Evolutionary conservation across 1,284 basidiomycete genomes (phyloP), one percentile per base, ranked within the genome.

Genomic region (Pseudozyma tsukubaensis): DNA sequence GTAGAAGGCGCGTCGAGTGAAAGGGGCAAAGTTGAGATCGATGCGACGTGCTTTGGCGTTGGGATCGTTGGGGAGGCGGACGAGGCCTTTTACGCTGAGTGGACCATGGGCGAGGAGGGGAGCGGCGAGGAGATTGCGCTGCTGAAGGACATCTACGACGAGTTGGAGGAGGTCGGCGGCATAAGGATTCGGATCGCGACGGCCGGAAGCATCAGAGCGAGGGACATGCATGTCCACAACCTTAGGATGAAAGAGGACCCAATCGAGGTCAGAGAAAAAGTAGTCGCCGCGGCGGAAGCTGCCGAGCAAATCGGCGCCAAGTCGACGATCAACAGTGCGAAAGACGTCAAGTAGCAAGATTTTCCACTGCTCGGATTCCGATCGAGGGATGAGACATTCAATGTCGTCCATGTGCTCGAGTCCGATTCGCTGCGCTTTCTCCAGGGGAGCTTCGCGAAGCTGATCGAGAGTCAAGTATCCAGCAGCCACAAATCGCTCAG

Each of bases 11-110:
- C 62, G 61, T 13, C 68, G 57, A 13, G 16, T 32, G 58, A 48
- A 71, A 12, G 68, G 68, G 3, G 62, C 68, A 39, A 71, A 71
- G 36, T 71, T 71, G 62, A 71, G 62, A 24, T 71, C 61, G 53
- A 71, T 65, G 0, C 62, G 56, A 10, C 68, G 58, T 4, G 54
- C 68, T 49, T 60, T 59, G 1, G 48, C 49, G 9, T 47, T 40
- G 32, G 68, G 50, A 19, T 19, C 1, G 19, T 14, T 24, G 19
- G 47, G 9, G 21, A 69, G 56, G 5, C 66, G 60, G 21, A 69
- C 52, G 24, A 69, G 51, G n/a, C 59, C 66, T 56, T 69, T 63
- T 42, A 40, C 42, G 16, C 59, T 37, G 14, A 69, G 44, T 11
- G 66, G 66, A 36, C 60, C 66, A 40, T 69, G 66, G 18, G 59